phyloP scores from a whole-genome alignment of 139 green algal genomes.

The Ulvella scutata region DNA sequence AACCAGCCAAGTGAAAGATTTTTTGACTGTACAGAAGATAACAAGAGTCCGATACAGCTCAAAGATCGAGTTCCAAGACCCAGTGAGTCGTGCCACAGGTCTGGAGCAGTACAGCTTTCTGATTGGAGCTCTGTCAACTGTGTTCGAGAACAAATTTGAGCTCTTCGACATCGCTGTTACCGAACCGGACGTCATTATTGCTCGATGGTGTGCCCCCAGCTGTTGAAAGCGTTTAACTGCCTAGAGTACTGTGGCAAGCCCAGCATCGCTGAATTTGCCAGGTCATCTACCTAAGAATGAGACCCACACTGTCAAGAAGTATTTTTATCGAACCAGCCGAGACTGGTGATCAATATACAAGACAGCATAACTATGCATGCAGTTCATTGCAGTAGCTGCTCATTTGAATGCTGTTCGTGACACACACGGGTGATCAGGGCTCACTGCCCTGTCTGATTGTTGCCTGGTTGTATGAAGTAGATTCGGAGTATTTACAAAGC shows the following conservation, averaged over 20 bases:
- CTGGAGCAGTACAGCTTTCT: slow-evolving; percentile 19
- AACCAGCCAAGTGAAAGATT: too few species aligned
- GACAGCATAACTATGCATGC: too few species aligned
- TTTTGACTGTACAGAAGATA: slow-evolving; percentile 9
- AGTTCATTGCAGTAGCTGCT: too few species aligned
- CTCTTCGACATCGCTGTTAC: slow-evolving; percentile 22
- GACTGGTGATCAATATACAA: too few species aligned
- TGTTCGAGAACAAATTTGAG: slow-evolving; percentile 38
- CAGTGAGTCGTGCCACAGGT: slow-evolving; percentile 13
- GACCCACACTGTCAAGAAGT: background rate
- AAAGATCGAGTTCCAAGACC: slow-evolving; percentile 30
- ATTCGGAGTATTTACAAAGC: too few species aligned
- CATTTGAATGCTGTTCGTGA: too few species aligned
- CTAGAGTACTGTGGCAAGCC: too few species aligned
- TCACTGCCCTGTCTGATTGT: too few species aligned
- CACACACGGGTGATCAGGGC: too few species aligned
- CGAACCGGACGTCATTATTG: slow-evolving; percentile 16
- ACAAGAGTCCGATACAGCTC: slow-evolving; percentile 8
- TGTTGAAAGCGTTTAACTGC: too few species aligned
- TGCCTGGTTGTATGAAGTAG: too few species aligned
- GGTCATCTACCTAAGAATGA: background rate
- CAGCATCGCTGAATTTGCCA: background rate
- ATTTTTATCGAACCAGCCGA: background rate
- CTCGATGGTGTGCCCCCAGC: too few species aligned
- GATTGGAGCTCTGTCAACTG: slow-evolving; percentile 17